A percentile compares a stretch with the other conserved stretches of the same genome.
Conservation (phyloP, 805 yeast species). For the Cyberlindnera amylophila region DNA sequence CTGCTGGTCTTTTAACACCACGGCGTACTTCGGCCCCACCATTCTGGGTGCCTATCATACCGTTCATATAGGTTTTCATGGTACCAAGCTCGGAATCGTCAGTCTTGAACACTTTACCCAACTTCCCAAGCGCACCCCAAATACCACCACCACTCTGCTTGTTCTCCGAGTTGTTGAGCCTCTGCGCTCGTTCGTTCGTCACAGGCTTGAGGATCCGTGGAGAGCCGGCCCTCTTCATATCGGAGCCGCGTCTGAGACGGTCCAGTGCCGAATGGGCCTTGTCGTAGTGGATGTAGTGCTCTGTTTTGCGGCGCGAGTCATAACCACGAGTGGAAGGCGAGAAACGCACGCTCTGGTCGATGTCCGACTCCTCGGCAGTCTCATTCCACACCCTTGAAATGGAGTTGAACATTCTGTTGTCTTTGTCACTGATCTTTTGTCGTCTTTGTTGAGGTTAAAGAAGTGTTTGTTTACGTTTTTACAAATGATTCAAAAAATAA, state of each 20-base stretch:
- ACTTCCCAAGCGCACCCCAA: conserved; percentile 18
- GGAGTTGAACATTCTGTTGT: conserved; percentile 23
- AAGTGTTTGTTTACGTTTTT: conserved; percentile 7
- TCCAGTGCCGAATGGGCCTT: conserved; percentile 6
- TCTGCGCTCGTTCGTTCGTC: conserved; percentile 6
- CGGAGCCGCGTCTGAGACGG: conserved; percentile 6
- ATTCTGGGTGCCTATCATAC: conserved; percentile 13
- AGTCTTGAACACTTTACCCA: conserved; percentile 18
- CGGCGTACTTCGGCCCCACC: neutral
- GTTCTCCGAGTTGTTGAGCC: conserved; percentile 13
- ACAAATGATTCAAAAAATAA: neutral
- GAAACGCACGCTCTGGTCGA: conserved; percentile 14
- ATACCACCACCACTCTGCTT: conserved; percentile 7
- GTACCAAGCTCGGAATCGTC: conserved; percentile 17
- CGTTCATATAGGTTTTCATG: conserved; percentile 25
- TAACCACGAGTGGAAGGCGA: conserved; percentile 12
- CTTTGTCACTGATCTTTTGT: too few species aligned
- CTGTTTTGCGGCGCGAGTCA: neutral
- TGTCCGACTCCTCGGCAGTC: conserved; percentile 17
- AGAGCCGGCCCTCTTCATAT: conserved; percentile 11
- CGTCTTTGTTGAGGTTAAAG: neutral
- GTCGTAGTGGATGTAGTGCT: conserved; percentile 20
- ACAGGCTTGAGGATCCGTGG: conserved; percentile 22
- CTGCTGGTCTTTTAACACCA: conserved; percentile 16
- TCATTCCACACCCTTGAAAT: conserved; percentile 25